phyloP scores from a whole-genome alignment of 805 yeast species.

The Saccharomycopsis sp. region DNA sequence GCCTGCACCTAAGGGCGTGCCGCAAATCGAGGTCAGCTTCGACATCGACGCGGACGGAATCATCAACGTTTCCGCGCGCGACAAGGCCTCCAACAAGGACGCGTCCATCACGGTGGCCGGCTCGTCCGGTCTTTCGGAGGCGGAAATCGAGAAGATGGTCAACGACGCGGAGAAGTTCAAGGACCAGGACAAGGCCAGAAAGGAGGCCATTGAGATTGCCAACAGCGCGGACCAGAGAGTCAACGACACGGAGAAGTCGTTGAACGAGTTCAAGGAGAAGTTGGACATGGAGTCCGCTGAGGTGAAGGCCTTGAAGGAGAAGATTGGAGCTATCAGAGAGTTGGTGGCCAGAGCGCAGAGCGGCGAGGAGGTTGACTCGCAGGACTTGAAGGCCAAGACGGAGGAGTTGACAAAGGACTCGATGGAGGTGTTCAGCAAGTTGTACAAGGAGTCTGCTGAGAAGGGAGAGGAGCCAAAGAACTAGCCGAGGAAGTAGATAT shows the following conservation, averaged over 20 bases:
- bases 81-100: conserved; percentile 88
- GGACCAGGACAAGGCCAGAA: conserved; percentile 81
- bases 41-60: conserved; percentile 98
- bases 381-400: conserved; percentile 68
- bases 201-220: conserved; percentile 76
- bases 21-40: conserved; percentile 89
- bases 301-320: conserved; percentile 47
- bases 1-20: conserved; percentile 93
- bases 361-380: conserved; percentile 58
- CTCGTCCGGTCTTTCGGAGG: conserved; percentile 84
- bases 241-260: conserved; percentile 82
- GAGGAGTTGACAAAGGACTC: conserved; percentile 80
- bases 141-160: conserved; percentile 88
- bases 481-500: neutral
- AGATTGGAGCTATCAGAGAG: conserved; percentile 64
- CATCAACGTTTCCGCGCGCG: conserved; percentile 90
- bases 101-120: conserved; percentile 96
- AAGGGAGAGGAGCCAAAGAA: conserved; percentile 7
- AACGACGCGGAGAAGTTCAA: conserved; percentile 85
- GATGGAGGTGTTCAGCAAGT: conserved; percentile 75
- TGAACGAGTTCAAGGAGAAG: conserved; percentile 66
- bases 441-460: conserved; percentile 31
- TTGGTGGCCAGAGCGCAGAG: conserved; percentile 61
- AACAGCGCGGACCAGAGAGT: conserved; percentile 78
- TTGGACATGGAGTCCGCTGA: conserved; percentile 43